Evolutionary conservation across 805 yeast genomes (phyloP).

Genomic region (Cyberlindnera euphorbiiphila): DNA sequence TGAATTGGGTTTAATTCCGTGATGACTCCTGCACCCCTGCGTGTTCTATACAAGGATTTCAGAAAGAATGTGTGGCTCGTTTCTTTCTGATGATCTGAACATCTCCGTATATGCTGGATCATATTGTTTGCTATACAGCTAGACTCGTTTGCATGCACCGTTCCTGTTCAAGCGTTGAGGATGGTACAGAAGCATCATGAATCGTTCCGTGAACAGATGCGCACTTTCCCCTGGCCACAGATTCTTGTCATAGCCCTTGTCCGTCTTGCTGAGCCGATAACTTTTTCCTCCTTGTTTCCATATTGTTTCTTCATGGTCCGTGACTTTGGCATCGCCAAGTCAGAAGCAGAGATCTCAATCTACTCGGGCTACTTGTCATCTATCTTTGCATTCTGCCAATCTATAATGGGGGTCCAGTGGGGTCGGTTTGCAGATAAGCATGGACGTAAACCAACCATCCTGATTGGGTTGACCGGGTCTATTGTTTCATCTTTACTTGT

Average conservation of each 20-base stretch:
- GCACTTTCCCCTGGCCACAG: constrained; percentile 55
- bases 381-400: constrained; percentile 59
- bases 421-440: constrained; percentile 49
- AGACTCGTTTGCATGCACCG: too few species aligned
- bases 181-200: constrained; percentile 8
- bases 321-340: constrained; percentile 48
- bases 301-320: constrained; percentile 61
- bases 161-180: too few species aligned
- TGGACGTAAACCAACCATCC: constrained; percentile 53
- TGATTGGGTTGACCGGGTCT: constrained; percentile 52
- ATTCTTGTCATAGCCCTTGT: constrained; percentile 38
- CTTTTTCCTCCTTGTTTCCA: constrained; percentile 62
- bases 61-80: too few species aligned
- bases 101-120: too few species aligned
- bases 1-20: too few species aligned
- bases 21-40: too few species aligned
- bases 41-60: too few species aligned
- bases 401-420: constrained; percentile 57
- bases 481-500: constrained; percentile 43
- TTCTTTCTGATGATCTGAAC: too few species aligned
- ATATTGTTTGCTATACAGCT: too few species aligned
- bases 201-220: constrained; percentile 46
- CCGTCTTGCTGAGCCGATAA: constrained; percentile 58
- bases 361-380: constrained; percentile 63
- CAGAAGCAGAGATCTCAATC: constrained; percentile 50